These are phyloP conservation scores for Podaxis pistillaris DNA, from an alignment of 768 basidiomycete genomes.

Conservation along the genomic window DNA sequence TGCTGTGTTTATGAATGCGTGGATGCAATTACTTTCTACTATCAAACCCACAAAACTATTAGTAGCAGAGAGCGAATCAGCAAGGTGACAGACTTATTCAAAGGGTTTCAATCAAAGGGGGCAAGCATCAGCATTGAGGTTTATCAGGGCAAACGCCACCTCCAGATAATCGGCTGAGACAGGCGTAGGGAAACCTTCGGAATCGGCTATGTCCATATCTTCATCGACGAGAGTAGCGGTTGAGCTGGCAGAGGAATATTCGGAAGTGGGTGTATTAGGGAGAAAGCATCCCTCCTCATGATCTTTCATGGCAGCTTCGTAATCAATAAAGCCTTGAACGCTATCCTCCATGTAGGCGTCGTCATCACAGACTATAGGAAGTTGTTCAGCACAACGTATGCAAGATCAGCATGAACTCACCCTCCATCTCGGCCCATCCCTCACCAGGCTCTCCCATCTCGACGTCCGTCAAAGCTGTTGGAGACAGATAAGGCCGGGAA, in stretches of 20 bases:
- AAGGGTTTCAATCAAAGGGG: neutral
- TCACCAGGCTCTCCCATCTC: conserved; percentile 3
- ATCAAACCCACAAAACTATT: neutral
- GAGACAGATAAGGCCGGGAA: neutral
- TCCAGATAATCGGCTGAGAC: neutral
- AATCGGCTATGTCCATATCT: neutral
- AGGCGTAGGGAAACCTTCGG: neutral
- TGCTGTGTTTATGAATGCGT: no score
- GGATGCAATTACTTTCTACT: no score
- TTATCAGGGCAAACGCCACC: neutral
- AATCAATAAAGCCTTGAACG: neutral
- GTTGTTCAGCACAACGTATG: neutral
- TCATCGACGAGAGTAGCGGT: neutral
- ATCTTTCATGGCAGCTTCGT: neutral
- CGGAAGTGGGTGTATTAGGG: neutral
- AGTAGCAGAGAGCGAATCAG: neutral
- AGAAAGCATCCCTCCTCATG: neutral
- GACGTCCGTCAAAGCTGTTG: neutral
- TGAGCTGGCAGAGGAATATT: neutral
- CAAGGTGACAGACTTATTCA: neutral
- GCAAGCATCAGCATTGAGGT: neutral
- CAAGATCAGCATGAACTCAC: neutral
- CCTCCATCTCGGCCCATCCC: conserved; percentile 5
- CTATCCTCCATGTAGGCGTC: neutral
- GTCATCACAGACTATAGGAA: neutral